These are phyloP conservation scores for Sporothrix pallida DNA, from an alignment of 2,329 filamentous ascomycete species.

Conservation along the genomic window DNA sequence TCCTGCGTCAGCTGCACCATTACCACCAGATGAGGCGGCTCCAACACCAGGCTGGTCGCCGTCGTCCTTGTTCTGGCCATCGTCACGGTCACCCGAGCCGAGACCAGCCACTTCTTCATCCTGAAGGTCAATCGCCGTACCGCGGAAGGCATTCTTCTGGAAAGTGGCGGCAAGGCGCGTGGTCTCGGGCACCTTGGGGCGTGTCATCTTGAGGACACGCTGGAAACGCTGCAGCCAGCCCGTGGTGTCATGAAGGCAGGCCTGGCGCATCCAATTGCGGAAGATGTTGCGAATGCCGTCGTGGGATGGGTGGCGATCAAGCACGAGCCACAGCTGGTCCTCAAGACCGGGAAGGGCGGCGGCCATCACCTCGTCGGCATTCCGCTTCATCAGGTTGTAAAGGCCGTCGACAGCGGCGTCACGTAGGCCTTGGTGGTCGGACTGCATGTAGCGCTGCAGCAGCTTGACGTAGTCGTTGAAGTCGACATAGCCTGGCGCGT, in stretches of 20 bases:
- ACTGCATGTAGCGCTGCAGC: constrained; percentile 78
- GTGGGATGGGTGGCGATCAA: constrained; percentile 78
- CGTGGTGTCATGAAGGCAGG: constrained; percentile 76
- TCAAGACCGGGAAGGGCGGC: constrained; percentile 80
- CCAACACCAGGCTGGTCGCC: constrained; percentile 38
- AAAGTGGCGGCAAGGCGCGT: constrained; percentile 41
- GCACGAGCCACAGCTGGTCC: constrained; percentile 87
- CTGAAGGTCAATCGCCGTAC: constrained; percentile 75
- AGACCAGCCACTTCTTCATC: constrained; percentile 98
- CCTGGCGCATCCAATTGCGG: constrained; percentile 91
- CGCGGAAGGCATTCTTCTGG: constrained; percentile 47
- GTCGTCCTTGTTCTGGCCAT: constrained; percentile 59
- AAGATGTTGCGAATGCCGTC: constrained; percentile 85
- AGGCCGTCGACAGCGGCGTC: constrained; percentile 86
- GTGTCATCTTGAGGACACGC: constrained; percentile 84
- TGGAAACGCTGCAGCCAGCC: constrained; percentile 92
- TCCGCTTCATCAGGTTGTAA: constrained; percentile 92
- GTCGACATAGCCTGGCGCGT: constrained; percentile 85
- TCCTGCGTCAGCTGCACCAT: neutral
- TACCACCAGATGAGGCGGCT: neutral
- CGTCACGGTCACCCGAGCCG: constrained; percentile 65
- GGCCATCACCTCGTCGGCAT: constrained; percentile 80
- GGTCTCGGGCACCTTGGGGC: constrained; percentile 66
- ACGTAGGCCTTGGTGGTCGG: constrained; percentile 70
- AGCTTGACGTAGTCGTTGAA: constrained; percentile 82